Conservation (phyloP, 1,139 yeast genomes). For the Debaryomyces nepalensis region DNA sequence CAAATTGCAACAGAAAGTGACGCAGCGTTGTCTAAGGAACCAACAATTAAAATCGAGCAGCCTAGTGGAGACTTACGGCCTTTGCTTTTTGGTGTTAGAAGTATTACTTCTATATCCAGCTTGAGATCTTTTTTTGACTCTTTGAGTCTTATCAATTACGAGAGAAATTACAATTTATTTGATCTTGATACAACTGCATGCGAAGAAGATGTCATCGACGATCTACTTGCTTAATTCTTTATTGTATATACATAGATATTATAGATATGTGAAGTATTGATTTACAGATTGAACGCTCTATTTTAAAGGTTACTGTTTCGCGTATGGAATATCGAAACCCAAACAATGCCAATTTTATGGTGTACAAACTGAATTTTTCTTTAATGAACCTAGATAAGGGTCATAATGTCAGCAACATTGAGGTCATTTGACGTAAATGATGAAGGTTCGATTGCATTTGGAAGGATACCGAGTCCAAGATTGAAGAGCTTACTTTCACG, state of each 20-base stretch:
- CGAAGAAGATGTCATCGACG: conserved; percentile 57
- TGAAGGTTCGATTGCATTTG: conserved; percentile 3
- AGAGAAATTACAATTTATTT: conserved; percentile 64
- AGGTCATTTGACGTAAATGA: conserved; percentile 16
- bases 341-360: conserved; percentile 2
- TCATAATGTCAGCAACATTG: conserved; percentile 18
- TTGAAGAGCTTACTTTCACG: conserved; percentile 3
- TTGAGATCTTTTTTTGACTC: conserved; percentile 73
- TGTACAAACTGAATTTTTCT: not conserved
- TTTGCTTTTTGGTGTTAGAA: conserved; percentile 49
- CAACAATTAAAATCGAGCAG: conserved; percentile 35
- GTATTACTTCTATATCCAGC: conserved; percentile 50
- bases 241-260: conserved; percentile 1
- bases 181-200: conserved; percentile 54
- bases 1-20: conserved; percentile 50
- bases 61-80: conserved; percentile 40
- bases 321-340: conserved; percentile 7
- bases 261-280: not conserved
- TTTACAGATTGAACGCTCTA: conserved; percentile 3
- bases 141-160: conserved; percentile 73
- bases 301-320: conserved; percentile 6
- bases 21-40: conserved; percentile 38
- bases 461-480: conserved; percentile 6
- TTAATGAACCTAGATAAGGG: conserved; percentile 2
- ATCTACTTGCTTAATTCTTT: conserved; percentile 28